These are phyloP conservation scores for Globisporangium alternatum DNA, from an alignment of 352 stramenopile species.

Conservation along the genomic window DNA sequence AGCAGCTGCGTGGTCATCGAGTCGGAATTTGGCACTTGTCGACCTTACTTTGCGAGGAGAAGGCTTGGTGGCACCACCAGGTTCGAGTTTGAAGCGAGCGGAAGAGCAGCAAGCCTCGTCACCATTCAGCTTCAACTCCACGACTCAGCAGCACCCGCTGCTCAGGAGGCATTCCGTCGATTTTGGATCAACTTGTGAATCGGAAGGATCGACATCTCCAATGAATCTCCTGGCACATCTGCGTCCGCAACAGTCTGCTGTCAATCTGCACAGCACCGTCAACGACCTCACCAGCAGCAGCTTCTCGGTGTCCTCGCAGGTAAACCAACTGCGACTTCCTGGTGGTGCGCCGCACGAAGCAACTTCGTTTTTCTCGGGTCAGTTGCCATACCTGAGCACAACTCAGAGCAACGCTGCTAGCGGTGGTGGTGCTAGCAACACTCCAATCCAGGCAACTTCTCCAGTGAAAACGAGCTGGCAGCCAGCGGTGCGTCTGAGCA, in stretches of 20 bases:
- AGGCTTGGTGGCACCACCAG: neutral
- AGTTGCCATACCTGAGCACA: conserved; percentile 1
- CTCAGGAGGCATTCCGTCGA: conserved; percentile 12
- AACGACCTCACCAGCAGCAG: neutral
- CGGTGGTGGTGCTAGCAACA: neutral
- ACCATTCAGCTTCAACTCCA: neutral
- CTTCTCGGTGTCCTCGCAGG: neutral
- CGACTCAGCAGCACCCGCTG: neutral
- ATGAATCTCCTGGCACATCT: neutral
- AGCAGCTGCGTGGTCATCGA: conserved; percentile 5
- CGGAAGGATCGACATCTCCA: neutral
- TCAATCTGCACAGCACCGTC: conserved; percentile 1
- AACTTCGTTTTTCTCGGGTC: neutral
- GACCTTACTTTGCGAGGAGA: neutral
- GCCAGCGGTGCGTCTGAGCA: conserved; percentile 1
- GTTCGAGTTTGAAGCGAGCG: neutral
- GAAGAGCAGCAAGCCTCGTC: neutral
- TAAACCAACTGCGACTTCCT: neutral
- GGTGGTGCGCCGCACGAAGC: neutral
- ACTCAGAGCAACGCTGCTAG: neutral
- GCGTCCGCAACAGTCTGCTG: conserved; percentile 7
- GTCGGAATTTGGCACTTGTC: neutral
- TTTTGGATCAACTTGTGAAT: neutral
- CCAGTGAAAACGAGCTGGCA: neutral
- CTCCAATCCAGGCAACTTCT: neutral